These are phyloP conservation scores for Phytophthora brassicae DNA, from an alignment of 352 stramenopile genomes.

Conservation along the genomic window DNA sequence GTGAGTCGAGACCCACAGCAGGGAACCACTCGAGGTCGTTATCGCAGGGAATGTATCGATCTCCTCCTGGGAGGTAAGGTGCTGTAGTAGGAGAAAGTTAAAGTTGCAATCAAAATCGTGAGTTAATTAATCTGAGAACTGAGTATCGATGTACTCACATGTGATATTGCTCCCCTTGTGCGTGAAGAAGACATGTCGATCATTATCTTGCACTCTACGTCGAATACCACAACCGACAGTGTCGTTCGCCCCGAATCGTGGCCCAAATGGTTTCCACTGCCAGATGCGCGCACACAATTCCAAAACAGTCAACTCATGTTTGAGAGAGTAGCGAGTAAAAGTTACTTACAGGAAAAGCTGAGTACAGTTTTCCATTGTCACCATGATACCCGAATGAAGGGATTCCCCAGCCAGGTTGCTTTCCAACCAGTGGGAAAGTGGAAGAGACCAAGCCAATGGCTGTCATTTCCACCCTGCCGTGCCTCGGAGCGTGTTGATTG, in stretches of 20 bases:
- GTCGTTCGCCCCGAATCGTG: slow-evolving; percentile 58
- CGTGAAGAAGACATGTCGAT: slow-evolving; percentile 69
- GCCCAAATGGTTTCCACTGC: slow-evolving; percentile 51
- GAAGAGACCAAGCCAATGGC: slow-evolving; percentile 58
- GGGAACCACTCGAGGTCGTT: slow-evolving; percentile 58
- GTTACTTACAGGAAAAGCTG: slow-evolving; percentile 39
- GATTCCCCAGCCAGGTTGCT: slow-evolving; percentile 68
- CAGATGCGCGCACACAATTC: not conserved
- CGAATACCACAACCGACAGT: slow-evolving; percentile 71
- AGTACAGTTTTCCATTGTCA: slow-evolving; percentile 73
- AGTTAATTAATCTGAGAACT: too few species aligned
- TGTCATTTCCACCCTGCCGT: slow-evolving; percentile 44
- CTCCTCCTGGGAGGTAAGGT: slow-evolving; percentile 17
- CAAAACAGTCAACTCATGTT: not conserved
- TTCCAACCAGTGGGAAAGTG: slow-evolving; percentile 55
- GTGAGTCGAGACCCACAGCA: slow-evolving; percentile 73
- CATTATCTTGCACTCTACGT: slow-evolving; percentile 27
- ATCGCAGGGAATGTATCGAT: slow-evolving; percentile 26
- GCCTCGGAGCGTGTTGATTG: slow-evolving; percentile 10
- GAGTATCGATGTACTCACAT: slow-evolving; percentile 27
- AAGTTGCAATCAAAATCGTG: slow-evolving; percentile 18
- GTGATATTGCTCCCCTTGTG: slow-evolving; percentile 56
- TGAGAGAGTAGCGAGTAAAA: too few species aligned
- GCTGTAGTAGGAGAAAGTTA: slow-evolving; percentile 3
- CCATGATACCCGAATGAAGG: slow-evolving; percentile 80